A percentile compares a stretch with the other conserved stretches of the same genome.
Conservation (phyloP, 768 basidiomycete genomes). For the Favolaschia claudopus region DNA sequence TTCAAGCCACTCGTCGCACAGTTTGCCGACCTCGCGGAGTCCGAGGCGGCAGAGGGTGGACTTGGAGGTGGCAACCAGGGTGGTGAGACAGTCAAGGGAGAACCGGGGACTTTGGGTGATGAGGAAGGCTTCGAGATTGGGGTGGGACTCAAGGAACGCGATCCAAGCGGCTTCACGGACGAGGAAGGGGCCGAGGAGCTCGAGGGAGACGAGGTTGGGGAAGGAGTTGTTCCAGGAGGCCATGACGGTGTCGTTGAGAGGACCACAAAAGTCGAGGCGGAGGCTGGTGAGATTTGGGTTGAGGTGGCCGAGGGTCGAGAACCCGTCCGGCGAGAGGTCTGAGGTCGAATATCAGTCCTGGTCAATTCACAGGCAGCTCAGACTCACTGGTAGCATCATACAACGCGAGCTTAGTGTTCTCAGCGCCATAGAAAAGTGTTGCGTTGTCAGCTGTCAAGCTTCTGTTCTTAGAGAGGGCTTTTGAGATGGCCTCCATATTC, state of each 20-base stretch:
- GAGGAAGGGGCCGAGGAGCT: conserved; percentile 89
- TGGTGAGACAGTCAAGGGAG: conserved; percentile 68
- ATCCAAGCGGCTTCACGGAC: conserved; percentile 80
- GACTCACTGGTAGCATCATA: conserved; percentile 92
- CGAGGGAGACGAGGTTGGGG: conserved; percentile 70
- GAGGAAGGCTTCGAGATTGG: conserved; percentile 72
- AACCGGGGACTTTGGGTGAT: conserved; percentile 91
- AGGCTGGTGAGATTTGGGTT: conserved; percentile 86
- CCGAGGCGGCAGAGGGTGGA: conserved; percentile 69
- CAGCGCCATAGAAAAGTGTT: conserved; percentile 81
- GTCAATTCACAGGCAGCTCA: background rate
- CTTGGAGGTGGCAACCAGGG: conserved; percentile 62
- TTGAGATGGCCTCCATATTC: conserved; percentile 86
- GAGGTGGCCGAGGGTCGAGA: conserved; percentile 75
- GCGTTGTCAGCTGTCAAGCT: conserved; percentile 82
- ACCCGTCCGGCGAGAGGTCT: conserved; percentile 76
- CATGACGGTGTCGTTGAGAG: conserved; percentile 70
- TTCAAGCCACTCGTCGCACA: conserved; percentile 71
- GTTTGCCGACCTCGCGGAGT: conserved; percentile 77
- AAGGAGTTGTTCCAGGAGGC: conserved; percentile 67
- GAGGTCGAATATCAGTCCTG: background rate
- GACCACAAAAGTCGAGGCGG: conserved; percentile 87
- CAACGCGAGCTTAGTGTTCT: conserved; percentile 71
- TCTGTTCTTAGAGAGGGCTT: conserved; percentile 82
- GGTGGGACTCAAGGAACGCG: conserved; percentile 71